These are phyloP conservation scores for Boletellus ananiceps DNA, from an alignment of 768 basidiomycete genomes.

Conservation along the genomic window DNA sequence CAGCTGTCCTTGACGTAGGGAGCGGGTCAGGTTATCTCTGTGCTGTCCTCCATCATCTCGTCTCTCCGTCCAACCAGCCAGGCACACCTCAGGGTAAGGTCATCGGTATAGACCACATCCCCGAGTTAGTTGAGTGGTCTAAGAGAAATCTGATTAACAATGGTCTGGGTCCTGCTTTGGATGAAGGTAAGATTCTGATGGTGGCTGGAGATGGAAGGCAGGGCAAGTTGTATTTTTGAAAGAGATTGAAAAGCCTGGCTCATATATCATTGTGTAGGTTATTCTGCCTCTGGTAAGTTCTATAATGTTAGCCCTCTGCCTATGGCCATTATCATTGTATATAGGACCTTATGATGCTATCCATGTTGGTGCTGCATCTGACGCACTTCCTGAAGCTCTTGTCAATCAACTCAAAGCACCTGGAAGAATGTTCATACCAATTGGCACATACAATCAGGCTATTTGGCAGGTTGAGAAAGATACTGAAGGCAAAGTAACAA, in stretches of 20 bases:
- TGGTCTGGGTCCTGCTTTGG: constrained; percentile 52
- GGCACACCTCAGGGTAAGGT: constrained; percentile 47
- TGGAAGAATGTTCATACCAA: constrained; percentile 90
- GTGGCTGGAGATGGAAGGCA: constrained; percentile 75
- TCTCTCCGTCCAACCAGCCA: constrained; percentile 29
- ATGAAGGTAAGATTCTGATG: constrained; percentile 55
- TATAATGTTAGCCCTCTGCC: too few relatives aligned
- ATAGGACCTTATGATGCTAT: constrained; percentile 75
- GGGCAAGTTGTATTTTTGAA: constrained; percentile 39
- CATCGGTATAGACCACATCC: constrained; percentile 89
- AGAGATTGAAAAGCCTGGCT: not conserved
- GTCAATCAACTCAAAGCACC: constrained; percentile 74
- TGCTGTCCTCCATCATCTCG: constrained; percentile 78
- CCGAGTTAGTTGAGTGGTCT: constrained; percentile 70
- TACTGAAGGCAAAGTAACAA: constrained; percentile 55
- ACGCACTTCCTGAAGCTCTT: constrained; percentile 61
- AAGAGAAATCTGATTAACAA: constrained; percentile 62
- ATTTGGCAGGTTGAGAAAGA: constrained; percentile 83
- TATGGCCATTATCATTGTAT: not conserved
- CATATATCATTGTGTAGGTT: constrained; percentile 26
- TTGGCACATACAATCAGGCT: constrained; percentile 58
- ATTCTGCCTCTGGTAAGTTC: constrained; percentile 31
- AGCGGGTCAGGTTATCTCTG: constrained; percentile 83
- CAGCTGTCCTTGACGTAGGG: constrained; percentile 84
- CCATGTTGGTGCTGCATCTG: constrained; percentile 92